A percentile compares a stretch with the other conserved stretches of the same genome.
These are phyloP conservation scores for Gamsiella multidivaricata DNA, from an alignment of 192 early-diverging fungal species.

Conservation along the genomic window DNA sequence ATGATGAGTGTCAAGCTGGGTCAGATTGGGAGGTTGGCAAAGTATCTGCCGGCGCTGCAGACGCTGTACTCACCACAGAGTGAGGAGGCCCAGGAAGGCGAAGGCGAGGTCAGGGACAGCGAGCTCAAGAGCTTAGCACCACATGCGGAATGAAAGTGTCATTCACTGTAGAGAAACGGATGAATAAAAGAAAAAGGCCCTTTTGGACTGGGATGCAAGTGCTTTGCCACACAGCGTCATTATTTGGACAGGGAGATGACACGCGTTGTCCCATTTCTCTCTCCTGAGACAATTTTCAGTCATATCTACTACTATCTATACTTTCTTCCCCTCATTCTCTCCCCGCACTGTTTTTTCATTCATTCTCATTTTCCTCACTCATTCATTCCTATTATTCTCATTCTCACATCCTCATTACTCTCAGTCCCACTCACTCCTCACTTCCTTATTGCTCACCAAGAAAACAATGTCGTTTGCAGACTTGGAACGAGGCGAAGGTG, in stretches of 20 bases:
- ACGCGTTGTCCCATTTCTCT: no score
- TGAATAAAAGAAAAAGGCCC: slow-evolving; percentile 1
- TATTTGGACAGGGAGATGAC: no score
- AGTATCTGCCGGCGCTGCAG: slow-evolving; percentile 65
- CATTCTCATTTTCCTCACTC: background rate
- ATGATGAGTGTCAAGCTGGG: slow-evolving; percentile 72
- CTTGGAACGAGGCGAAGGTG: slow-evolving; percentile 64
- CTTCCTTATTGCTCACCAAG: background rate
- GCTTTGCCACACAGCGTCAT: no score
- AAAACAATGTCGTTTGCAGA: slow-evolving; percentile 73
- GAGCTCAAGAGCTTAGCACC: slow-evolving; percentile 15
- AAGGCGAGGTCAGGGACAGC: slow-evolving; percentile 34
- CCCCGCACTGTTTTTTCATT: background rate
- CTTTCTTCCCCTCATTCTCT: background rate
- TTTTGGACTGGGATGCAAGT: no score
- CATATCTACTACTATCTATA: background rate
- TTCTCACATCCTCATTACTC: background rate
- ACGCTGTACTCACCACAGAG: slow-evolving; percentile 61
- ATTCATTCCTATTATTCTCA: no score
- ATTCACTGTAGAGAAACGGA: background rate
- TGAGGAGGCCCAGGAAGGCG: slow-evolving; percentile 55
- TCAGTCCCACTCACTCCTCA: background rate
- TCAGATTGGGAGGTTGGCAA: slow-evolving; percentile 61
- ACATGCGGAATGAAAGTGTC: no score
- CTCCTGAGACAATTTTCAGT: background rate